phyloP scores from a whole-genome alignment of 352 stramenopile species.

The Globisporangium solare region DNA sequence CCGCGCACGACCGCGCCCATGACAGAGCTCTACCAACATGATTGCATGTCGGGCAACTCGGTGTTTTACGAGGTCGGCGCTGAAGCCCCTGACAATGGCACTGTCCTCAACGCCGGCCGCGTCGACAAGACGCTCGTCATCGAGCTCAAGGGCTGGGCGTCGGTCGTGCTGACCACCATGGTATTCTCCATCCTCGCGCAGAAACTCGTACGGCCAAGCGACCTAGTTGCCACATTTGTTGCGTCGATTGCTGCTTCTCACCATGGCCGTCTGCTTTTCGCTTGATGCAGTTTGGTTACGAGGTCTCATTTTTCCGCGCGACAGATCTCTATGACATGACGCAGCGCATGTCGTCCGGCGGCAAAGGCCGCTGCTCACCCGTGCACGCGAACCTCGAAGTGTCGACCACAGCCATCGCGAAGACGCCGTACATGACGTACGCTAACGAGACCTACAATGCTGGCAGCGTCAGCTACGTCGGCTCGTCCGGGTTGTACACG shows the following conservation, averaged over 20 bases:
- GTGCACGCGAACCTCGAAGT: constrained; percentile 51
- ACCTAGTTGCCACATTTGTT: no score
- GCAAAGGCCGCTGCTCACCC: constrained; percentile 28
- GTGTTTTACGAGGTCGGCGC: constrained; percentile 25
- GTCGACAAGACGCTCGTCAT: constrained; percentile 25
- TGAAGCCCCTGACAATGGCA: constrained; percentile 11
- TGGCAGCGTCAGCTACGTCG: constrained; percentile 32
- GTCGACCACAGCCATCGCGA: constrained; percentile 29
- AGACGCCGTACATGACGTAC: constrained; percentile 31
- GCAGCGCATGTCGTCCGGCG: constrained; percentile 30
- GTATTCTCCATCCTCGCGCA: constrained; percentile 3
- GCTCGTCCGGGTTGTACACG: constrained; percentile 38
- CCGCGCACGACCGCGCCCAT: no score
- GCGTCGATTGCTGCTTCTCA: no score
- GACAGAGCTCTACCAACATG: no score
- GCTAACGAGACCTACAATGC: constrained; percentile 36
- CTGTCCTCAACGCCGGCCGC: constrained; percentile 7
- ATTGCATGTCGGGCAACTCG: not conserved
- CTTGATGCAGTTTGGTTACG: constrained; percentile 22
- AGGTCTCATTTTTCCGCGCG: constrained; percentile 20
- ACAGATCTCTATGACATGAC: constrained; percentile 11
- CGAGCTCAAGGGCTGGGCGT: constrained; percentile 11
- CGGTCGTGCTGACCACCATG: not conserved
- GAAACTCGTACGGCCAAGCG: no score
- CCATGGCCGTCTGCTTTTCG: no score